These are phyloP conservation scores for Aphanomyces stellatus DNA, from an alignment of 352 stramenopile species.

Conservation along the genomic window DNA sequence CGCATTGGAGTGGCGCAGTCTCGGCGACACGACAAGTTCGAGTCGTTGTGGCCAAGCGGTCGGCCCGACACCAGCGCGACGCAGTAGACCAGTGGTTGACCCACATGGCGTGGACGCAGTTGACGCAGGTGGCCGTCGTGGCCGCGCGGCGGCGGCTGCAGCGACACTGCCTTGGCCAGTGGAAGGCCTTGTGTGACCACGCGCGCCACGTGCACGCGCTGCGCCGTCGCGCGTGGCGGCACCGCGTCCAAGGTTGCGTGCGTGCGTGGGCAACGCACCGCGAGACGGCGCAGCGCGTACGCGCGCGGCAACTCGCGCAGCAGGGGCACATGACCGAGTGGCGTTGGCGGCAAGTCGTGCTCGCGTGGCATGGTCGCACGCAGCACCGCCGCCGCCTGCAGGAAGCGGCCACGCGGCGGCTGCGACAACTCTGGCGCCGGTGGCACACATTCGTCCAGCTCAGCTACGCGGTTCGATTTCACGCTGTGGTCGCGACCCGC, in stretches of 20 bases:
- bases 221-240: not conserved
- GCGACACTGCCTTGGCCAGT: too few species aligned
- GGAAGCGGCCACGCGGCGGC: not conserved
- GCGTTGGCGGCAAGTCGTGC: not conserved
- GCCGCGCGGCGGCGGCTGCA: too few species aligned
- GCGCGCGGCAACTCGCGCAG: too few species aligned
- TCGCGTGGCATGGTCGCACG: not conserved
- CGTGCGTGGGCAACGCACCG: too few species aligned
- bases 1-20: too few species aligned
- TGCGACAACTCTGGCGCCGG: not conserved
- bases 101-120: too few species aligned
- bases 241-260: not conserved
- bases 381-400: not conserved
- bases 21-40: too few species aligned
- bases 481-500: not conserved
- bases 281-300: too few species aligned
- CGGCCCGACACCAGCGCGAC: too few species aligned
- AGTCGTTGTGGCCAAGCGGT: too few species aligned
- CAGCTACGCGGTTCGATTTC: not conserved
- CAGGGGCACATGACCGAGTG: not conserved
- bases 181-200: not conserved
- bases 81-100: too few species aligned
- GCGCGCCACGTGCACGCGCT: not conserved
- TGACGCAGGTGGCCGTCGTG: too few species aligned
- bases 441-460: not conserved